These are phyloP conservation scores for Orbilia blumenaviensis DNA, from an alignment of 2,329 filamentous ascomycete genomes.

Conservation along the genomic window DNA sequence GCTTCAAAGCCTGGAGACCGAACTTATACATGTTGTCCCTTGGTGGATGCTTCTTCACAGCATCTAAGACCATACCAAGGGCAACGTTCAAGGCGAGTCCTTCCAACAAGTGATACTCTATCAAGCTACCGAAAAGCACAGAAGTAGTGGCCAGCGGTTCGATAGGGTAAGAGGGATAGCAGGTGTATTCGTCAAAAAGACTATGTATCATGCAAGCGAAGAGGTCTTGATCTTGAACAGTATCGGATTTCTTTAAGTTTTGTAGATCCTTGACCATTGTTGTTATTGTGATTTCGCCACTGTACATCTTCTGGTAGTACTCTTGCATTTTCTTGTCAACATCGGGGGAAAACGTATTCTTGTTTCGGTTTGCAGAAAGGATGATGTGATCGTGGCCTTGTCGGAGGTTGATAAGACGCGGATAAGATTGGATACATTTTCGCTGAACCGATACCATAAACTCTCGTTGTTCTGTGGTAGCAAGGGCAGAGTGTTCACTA, in stretches of 20 bases:
- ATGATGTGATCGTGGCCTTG: constrained; percentile 92
- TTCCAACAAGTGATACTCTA: constrained; percentile 89
- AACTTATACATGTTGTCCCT: constrained; percentile 95
- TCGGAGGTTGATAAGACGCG: constrained; percentile 93
- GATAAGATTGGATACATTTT: constrained; percentile 89
- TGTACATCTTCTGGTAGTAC: constrained; percentile 98
- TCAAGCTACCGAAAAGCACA: constrained; percentile 94
- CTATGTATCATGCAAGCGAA: constrained; percentile 99
- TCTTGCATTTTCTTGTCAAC: constrained; percentile 95
- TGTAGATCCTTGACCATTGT: constrained; percentile 85
- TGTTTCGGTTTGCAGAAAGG: constrained; percentile 79
- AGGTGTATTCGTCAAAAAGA: constrained; percentile 94
- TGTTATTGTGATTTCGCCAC: constrained; percentile 84
- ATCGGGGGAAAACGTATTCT: constrained; percentile 80
- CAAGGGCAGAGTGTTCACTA: constrained; percentile 45
- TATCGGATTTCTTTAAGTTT: constrained; percentile 85
- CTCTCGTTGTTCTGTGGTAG: constrained; percentile 69
- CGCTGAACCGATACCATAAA: constrained; percentile 79
- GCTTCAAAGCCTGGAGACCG: constrained; percentile 90
- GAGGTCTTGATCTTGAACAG: constrained; percentile 86
- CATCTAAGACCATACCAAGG: constrained; percentile 97
- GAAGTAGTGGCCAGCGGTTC: constrained; percentile 95
- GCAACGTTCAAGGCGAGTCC: constrained; percentile 90
- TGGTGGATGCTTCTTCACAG: constrained; percentile 82
- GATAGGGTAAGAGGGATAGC: constrained; percentile 94